phyloP scores from a whole-genome alignment of 371 early-diverging fungal species.

The Mortierella sp. region DNA sequence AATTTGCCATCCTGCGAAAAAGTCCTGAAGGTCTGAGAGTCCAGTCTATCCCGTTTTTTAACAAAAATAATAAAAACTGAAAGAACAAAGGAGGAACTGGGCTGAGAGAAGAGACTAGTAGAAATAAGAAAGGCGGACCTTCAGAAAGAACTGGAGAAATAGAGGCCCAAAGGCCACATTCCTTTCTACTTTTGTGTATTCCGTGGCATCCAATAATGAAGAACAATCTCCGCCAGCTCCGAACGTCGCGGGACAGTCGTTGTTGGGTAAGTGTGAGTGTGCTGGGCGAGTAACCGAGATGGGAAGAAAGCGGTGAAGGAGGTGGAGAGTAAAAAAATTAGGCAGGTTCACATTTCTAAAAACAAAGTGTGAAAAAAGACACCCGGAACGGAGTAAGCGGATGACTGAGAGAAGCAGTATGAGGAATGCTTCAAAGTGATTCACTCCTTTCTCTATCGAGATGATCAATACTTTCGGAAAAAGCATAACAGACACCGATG shows the following conservation, averaged over 20 bases:
- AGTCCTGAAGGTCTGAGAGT: too few species aligned
- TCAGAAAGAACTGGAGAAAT: neutral
- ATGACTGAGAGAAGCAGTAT: neutral
- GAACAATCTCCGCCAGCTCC: slow-evolving; percentile 6
- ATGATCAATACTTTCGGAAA: neutral
- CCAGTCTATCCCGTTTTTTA: too few species aligned
- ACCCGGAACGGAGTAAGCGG: neutral
- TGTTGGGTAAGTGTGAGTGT: neutral
- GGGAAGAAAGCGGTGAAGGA: too few species aligned
- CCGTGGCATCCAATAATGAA: neutral
- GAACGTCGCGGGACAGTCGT: neutral
- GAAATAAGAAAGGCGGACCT: neutral
- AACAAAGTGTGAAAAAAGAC: neutral
- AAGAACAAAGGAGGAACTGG: neutral
- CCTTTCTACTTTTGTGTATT: neutral
- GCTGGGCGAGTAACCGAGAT: neutral
- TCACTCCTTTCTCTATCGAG: neutral
- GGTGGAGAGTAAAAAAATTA: neutral
- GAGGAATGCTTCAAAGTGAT: neutral
- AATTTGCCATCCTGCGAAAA: too few species aligned
- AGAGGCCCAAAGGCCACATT: neutral
- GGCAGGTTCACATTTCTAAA: neutral
- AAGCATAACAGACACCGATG: neutral
- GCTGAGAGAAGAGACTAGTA: neutral
- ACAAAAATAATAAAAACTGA: neutral